A percentile compares a stretch with the other conserved stretches of the same genome.
Evolutionary conservation across 495 filamentous ascomycete species (phyloP).

Genomic region (Penicillium fimorum): DNA sequence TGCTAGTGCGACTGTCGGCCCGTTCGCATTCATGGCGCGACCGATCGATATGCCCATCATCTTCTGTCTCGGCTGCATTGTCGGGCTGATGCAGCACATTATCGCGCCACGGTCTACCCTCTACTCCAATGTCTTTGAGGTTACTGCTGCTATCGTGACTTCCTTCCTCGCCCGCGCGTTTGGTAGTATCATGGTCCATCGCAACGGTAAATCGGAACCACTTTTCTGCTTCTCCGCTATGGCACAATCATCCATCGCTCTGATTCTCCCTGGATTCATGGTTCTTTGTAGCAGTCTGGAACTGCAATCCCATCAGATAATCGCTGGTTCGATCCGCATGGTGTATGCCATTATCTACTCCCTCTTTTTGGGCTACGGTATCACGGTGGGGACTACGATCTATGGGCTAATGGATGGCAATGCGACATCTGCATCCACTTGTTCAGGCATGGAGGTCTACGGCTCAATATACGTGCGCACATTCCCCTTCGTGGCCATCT

Average conservation of each 20-base stretch:
- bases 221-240: constrained; percentile 90
- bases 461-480: constrained; percentile 45
- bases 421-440: constrained; percentile 69
- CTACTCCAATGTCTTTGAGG: constrained; percentile 84
- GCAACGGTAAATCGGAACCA: constrained; percentile 52
- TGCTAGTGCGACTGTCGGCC: constrained; percentile 73
- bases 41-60: constrained; percentile 85
- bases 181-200: constrained; percentile 60
- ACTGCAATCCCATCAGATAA: constrained; percentile 81
- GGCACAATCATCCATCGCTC: constrained; percentile 84
- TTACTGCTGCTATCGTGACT: constrained; percentile 78
- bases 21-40: constrained; percentile 84
- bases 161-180: constrained; percentile 85
- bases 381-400: constrained; percentile 87
- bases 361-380: constrained; percentile 89
- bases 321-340: constrained; percentile 91
- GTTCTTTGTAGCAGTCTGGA: constrained; percentile 82
- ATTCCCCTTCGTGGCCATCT: constrained; percentile 66
- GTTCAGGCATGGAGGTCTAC: constrained; percentile 54
- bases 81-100: constrained; percentile 81
- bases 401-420: constrained; percentile 78
- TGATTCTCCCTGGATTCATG: constrained; percentile 88
- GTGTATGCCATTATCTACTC: constrained; percentile 95
- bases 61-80: constrained; percentile 77
- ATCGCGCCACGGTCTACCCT: constrained; percentile 76